These are phyloP conservation scores for Rhodotorula babjevae DNA, from an alignment of 768 basidiomycete genomes.

Conservation along the genomic window DNA sequence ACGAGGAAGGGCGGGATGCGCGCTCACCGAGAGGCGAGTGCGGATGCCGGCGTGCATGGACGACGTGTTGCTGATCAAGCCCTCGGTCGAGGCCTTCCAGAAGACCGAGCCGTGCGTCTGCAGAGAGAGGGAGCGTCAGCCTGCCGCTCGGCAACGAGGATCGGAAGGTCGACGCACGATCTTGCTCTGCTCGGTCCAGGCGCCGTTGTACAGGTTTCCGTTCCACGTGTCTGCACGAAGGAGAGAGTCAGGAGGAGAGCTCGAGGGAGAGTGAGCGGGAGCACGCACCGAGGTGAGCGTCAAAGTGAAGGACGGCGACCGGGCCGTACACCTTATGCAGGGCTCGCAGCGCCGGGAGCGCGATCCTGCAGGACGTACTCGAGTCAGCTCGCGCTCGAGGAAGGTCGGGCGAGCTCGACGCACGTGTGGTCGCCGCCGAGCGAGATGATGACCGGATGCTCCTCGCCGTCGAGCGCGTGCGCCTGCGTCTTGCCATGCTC, in stretches of 20 bases:
- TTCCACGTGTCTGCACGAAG: constrained; percentile 21
- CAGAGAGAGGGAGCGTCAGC: too few species aligned
- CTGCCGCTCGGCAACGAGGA: neutral
- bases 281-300: constrained; percentile 26
- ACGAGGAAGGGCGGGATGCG: neutral
- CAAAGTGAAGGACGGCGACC: constrained; percentile 36
- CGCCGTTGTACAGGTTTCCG: constrained; percentile 17
- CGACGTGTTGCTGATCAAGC: constrained; percentile 61
- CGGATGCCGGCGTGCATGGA: constrained; percentile 81
- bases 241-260: too few species aligned
- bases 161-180: constrained; percentile 1
- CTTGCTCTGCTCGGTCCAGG: constrained; percentile 9
- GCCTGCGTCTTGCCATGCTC: constrained; percentile 39
- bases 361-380: neutral
- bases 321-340: constrained; percentile 37
- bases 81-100: constrained; percentile 69
- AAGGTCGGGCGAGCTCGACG: too few species aligned
- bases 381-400: too few species aligned
- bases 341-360: constrained; percentile 34
- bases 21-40: constrained; percentile 61
- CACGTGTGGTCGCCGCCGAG: constrained; percentile 76
- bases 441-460: constrained; percentile 72
- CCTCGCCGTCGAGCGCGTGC: constrained; percentile 52
- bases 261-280: too few species aligned
- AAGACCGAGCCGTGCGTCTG: constrained; percentile 60